These are phyloP conservation scores for Ascochyta rabiei DNA, from an alignment of 2,329 filamentous ascomycete species.

Conservation along the genomic window DNA sequence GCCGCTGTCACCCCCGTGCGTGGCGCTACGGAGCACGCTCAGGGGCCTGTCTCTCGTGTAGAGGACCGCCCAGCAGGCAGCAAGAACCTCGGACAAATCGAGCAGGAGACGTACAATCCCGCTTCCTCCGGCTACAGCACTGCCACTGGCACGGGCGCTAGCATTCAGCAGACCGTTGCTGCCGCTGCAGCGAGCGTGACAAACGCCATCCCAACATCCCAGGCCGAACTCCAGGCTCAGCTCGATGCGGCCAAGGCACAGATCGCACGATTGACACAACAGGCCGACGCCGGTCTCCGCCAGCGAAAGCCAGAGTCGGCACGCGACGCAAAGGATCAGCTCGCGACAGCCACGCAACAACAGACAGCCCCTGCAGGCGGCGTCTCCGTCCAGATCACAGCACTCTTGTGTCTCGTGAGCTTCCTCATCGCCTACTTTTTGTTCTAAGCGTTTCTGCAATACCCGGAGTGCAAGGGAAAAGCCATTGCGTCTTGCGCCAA, in stretches of 20 bases:
- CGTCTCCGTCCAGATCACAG: constrained; percentile 85
- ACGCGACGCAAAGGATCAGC: constrained; percentile 58
- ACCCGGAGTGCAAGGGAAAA: constrained; percentile 26
- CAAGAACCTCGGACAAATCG: constrained; percentile 51
- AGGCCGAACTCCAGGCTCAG: constrained; percentile 72
- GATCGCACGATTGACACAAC: constrained; percentile 70
- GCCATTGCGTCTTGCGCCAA: constrained; percentile 27
- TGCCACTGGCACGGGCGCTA: constrained; percentile 13
- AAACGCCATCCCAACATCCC: constrained; percentile 54
- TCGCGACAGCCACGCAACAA: constrained; percentile 58
- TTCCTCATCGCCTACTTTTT: constrained; percentile 96
- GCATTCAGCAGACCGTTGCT: constrained; percentile 47
- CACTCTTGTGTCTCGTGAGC: constrained; percentile 81
- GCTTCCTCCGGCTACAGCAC: constrained; percentile 35
- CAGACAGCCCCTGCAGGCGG: constrained; percentile 67
- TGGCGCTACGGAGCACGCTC: constrained; percentile 34
- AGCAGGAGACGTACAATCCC: constrained; percentile 50
- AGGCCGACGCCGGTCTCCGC: constrained; percentile 68
- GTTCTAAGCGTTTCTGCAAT: constrained; percentile 67
- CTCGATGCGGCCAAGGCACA: constrained; percentile 76
- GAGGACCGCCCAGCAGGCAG: constrained; percentile 48
- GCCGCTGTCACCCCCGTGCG: constrained; percentile 54
- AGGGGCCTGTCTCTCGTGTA: constrained; percentile 47
- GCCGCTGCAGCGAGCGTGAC: constrained; percentile 58
- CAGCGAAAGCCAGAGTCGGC: constrained; percentile 73